These are phyloP conservation scores for Verticillium isaacii DNA, from an alignment of 2,329 filamentous ascomycete species.

Conservation along the genomic window DNA sequence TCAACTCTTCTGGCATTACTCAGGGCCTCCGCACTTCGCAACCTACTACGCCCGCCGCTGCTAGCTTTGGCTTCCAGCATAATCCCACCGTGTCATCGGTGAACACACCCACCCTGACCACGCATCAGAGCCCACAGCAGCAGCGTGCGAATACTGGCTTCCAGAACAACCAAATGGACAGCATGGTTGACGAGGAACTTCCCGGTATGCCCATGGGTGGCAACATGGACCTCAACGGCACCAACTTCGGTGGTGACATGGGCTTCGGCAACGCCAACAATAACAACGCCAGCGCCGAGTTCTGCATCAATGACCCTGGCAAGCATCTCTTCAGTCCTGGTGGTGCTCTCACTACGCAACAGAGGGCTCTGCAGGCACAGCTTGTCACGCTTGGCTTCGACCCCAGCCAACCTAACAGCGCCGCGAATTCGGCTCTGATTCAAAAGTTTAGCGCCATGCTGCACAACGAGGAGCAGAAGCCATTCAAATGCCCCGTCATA, in stretches of 20 bases:
- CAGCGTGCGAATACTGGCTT: conserved; percentile 18
- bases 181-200: conserved; percentile 70
- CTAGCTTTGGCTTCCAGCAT: conserved; percentile 76
- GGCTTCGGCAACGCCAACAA: conserved; percentile 49
- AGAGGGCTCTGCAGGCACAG: conserved; percentile 62
- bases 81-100: conserved; percentile 97
- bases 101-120: conserved; percentile 87
- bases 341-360: conserved; percentile 60
- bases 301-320: conserved; percentile 85
- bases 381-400: conserved; percentile 70
- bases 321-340: conserved; percentile 89
- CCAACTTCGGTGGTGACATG: conserved; percentile 48
- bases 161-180: conserved; percentile 56
- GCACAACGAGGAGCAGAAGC: conserved; percentile 88
- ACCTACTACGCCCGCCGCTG: conserved; percentile 76
- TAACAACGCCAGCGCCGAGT: conserved; percentile 40
- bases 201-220: conserved; percentile 58
- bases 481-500: conserved; percentile 95
- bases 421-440: conserved; percentile 58
- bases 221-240: conserved; percentile 53
- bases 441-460: conserved; percentile 57
- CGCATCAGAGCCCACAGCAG: conserved; percentile 61
- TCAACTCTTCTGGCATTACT: conserved; percentile 70
- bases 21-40: conserved; percentile 82
- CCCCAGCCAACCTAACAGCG: conserved; percentile 71